phyloP scores from a whole-genome alignment of 1,284 basidiomycete species.

The Heterobasidion annosum region DNA sequence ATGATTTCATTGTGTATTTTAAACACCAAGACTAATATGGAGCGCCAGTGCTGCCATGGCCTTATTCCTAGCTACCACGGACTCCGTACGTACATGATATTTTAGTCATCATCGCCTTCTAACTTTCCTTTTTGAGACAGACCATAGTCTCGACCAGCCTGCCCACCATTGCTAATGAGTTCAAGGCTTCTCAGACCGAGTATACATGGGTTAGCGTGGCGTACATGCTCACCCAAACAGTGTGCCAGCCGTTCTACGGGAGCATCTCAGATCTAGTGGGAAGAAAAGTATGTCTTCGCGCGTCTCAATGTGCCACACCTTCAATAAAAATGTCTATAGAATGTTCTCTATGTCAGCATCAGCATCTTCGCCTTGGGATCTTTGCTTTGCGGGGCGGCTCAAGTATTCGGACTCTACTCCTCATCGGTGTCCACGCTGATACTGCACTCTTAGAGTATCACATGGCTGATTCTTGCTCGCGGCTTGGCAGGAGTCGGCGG shows the following conservation, averaged over 20 bases:
- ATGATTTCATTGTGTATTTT: constrained; percentile 4
- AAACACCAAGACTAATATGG: constrained; percentile 5
- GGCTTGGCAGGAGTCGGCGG: constrained; percentile 66
- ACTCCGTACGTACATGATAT: constrained; percentile 46
- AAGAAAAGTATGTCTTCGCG: constrained; percentile 39
- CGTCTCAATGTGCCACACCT: no score
- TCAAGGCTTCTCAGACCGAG: constrained; percentile 53
- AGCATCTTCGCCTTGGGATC: constrained; percentile 63
- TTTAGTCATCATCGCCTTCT: constrained; percentile 9
- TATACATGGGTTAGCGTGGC: constrained; percentile 81
- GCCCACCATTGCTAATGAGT: constrained; percentile 64
- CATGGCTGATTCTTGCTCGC: constrained; percentile 46
- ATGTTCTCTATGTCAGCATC: constrained; percentile 60
- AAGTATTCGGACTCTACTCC: constrained; percentile 29
- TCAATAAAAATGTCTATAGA: constrained; percentile 24
- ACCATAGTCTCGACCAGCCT: constrained; percentile 76
- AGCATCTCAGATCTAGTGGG: constrained; percentile 70
- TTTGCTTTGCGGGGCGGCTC: constrained; percentile 59
- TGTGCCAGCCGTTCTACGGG: constrained; percentile 73
- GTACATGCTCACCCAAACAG: constrained; percentile 77
- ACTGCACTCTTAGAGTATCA: constrained; percentile 38
- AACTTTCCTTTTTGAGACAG: constrained; percentile 26
- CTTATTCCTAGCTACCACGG: constrained; percentile 74
- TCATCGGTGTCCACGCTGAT: neutral
- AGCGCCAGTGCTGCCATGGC: constrained; percentile 50